A percentile compares a stretch with the other conserved stretches of the same genome.
These are phyloP conservation scores for Ceratocystis destructans DNA, from an alignment of 2,329 filamentous ascomycete species.

Conservation along the genomic window DNA sequence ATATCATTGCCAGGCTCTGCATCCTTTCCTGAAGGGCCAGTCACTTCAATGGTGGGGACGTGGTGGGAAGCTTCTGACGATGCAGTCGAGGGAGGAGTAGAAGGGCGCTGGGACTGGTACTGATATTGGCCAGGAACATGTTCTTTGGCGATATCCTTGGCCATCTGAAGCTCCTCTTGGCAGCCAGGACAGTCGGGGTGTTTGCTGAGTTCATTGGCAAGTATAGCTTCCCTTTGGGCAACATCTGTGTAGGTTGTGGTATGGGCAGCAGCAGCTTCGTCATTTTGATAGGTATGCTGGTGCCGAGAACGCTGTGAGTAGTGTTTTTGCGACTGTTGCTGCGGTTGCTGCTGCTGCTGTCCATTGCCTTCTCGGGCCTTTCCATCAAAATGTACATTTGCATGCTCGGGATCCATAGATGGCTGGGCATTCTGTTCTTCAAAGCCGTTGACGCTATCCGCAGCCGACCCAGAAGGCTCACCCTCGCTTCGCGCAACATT, in stretches of 20 bases:
- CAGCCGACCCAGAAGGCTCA: neutral
- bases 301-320: neutral
- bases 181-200: conserved; percentile 10
- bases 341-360: neutral
- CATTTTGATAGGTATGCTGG: neutral
- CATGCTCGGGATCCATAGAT: conserved; percentile 29
- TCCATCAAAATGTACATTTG: neutral
- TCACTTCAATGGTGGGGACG: neutral
- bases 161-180: conserved; percentile 1
- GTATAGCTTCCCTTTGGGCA: conserved; percentile 20
- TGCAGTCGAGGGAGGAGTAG: neutral
- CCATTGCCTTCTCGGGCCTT: neutral
- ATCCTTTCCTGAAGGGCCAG: neutral
- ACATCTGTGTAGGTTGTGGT: conserved; percentile 20
- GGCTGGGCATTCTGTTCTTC: conserved; percentile 43
- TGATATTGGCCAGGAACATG: neutral
- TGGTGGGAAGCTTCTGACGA: neutral
- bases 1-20: neutral
- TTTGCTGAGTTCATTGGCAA: neutral
- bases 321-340: neutral
- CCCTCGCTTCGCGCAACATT: neutral
- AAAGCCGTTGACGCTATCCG: conserved; percentile 39
- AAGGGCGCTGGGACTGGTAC: neutral
- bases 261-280: neutral
- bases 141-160: neutral